phyloP scores from a whole-genome alignment of 2,329 filamentous ascomycete species.

The Aspergillus melleus region DNA sequence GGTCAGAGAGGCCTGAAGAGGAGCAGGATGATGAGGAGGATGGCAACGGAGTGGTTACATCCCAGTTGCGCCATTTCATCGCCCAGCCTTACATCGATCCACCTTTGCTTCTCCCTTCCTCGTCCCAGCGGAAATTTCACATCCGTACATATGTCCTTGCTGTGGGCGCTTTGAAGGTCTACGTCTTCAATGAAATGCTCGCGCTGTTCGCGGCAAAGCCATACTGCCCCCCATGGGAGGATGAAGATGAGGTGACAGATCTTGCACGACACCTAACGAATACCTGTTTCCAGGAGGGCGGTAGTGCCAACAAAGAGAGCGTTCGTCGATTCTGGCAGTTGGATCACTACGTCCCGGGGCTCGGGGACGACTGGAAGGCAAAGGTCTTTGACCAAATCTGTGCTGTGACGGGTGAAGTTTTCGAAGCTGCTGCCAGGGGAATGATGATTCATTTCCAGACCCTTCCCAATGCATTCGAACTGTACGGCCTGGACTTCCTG shows the following conservation, averaged over 20 bases:
- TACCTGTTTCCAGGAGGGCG: conserved; percentile 78
- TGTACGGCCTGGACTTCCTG: conserved; percentile 89
- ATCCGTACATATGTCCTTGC: conserved; percentile 89
- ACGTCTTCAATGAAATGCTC: conserved; percentile 88
- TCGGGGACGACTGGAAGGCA: conserved; percentile 51
- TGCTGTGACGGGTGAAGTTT: conserved; percentile 70
- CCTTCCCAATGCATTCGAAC: conserved; percentile 82
- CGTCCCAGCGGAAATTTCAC: conserved; percentile 82
- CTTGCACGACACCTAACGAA: conserved; percentile 86
- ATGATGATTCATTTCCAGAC: conserved; percentile 93
- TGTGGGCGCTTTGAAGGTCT: conserved; percentile 73
- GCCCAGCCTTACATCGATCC: conserved; percentile 93
- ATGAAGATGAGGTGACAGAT: conserved; percentile 47
- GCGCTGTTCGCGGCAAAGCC: conserved; percentile 80
- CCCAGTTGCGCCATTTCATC: conserved; percentile 92
- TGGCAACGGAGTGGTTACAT: conserved; percentile 67
- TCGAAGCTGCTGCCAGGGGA: conserved; percentile 79
- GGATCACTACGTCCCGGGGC: conserved; percentile 38
- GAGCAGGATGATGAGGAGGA: conserved; percentile 25
- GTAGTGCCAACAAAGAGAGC: conserved; percentile 57
- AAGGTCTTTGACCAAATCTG: conserved; percentile 74
- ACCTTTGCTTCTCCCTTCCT: conserved; percentile 69
- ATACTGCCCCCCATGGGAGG: conserved; percentile 64
- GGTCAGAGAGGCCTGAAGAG: conserved; percentile 40
- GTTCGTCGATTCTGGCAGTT: conserved; percentile 77